A percentile compares a stretch with the other conserved stretches of the same genome.
Conservation (phyloP, 2,329 filamentous ascomycete species). For the Colletotrichum salicis region DNA sequence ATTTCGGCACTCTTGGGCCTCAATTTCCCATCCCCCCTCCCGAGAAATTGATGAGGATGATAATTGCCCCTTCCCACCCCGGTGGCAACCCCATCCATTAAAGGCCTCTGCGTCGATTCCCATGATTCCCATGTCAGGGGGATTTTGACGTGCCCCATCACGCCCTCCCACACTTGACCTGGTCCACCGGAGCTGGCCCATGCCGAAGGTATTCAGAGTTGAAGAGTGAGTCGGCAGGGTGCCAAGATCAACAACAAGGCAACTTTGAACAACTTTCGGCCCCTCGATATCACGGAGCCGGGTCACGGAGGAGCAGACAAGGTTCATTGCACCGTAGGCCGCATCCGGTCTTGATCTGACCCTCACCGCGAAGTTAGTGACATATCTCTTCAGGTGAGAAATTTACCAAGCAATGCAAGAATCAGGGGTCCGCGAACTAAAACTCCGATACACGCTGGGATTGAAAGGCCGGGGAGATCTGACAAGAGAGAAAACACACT, state of each 20-base stretch:
- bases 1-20: constrained; percentile 26
- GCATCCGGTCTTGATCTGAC: not conserved
- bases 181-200: constrained; percentile 23
- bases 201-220: constrained; percentile 17
- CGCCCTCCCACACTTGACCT: not conserved
- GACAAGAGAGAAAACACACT: not conserved
- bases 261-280: not conserved
- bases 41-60: not conserved
- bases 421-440: not conserved
- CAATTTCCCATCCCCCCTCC: constrained; percentile 29
- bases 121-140: not conserved
- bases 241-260: not conserved
- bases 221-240: not conserved
- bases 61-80: constrained; percentile 11
- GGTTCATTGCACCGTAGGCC: not conserved
- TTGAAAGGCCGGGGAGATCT: not conserved
- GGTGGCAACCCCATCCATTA: not conserved
- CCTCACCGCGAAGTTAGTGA: constrained; percentile 24
- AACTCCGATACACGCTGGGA: not conserved
- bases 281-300: constrained; percentile 12
- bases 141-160: constrained; percentile 2
- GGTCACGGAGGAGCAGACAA: not conserved
- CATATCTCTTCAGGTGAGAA: constrained; percentile 5
- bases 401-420: not conserved
- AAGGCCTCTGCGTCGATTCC: constrained; percentile 15